Base-by-base conservation (phyloP, 2,329 filamentous ascomycete genomes). In the Diplodia corticola region DNA sequence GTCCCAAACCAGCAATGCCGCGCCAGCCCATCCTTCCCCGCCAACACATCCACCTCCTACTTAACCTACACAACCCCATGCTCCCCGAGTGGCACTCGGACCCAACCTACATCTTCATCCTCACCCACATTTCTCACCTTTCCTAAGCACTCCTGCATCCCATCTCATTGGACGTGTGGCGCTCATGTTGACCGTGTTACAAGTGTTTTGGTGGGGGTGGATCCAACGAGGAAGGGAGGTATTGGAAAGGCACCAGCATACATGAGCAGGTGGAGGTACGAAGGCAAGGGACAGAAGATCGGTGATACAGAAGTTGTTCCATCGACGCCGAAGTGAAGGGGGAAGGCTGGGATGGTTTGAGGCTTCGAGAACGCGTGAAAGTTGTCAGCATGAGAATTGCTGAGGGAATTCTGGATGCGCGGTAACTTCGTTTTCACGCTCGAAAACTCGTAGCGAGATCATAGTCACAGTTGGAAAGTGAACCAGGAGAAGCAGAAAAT, bases 171-270 rank as follows among this genome's bases (percentile, higher is more conserved):
- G 24, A 2, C 6, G n/a, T 13, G 2, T 60, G 13, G 10, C n/a
- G 4, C 13, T 28, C 9, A 12, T 15, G 1, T 17, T 60, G 22
- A 60, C 28, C 26, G 13, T 44, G 13, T 13, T n/a, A 3, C 33
- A 79, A 84, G 84, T 0, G 79, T 80, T 0, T 72, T 86, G n/a
- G 68, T 87, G 0, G 84, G 84, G 0, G 77, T 81, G 0, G 86
- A 85, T 71, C 81, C 80, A 48, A 86, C 84, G 4, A 83, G 76
- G 28, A 86, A 86, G 68, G 84, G 83, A 0, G 78, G 78, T 1
- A 71, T 76, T 10, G 80, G 78, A 1, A 77, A 69, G 2, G 79
- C 80, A 28, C 76, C 79, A 3, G 82, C 81, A 3, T 85, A 83
- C 70, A 73, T 85, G 51, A 79, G 75, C 4, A 75, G 80, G 20